These are phyloP conservation scores for Venturia effusa DNA, from an alignment of 2,329 filamentous ascomycete genomes.

Conservation along the genomic window DNA sequence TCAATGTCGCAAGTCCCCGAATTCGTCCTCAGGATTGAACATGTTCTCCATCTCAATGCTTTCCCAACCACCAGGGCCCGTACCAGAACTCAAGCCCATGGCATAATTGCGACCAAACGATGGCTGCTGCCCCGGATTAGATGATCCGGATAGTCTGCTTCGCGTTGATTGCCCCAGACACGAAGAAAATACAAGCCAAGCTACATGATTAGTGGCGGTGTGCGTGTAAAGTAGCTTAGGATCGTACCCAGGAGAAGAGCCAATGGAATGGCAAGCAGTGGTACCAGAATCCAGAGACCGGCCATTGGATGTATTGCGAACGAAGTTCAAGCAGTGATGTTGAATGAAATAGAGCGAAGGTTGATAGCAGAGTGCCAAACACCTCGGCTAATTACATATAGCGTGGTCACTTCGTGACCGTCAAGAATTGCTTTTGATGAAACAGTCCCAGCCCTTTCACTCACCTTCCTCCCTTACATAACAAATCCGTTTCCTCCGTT, in stretches of 20 bases:
- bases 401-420: neutral
- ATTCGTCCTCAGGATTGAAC: slow-evolving; percentile 22
- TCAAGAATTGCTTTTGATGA: no score
- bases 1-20: neutral
- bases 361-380: neutral
- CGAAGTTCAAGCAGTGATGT: neutral
- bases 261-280: neutral
- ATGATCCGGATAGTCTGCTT: neutral
- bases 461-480: no score
- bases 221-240: no score
- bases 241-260: neutral
- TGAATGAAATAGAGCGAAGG: neutral
- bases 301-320: neutral
- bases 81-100: slow-evolving; percentile 42
- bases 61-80: slow-evolving; percentile 44
- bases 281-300: neutral
- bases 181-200: neutral
- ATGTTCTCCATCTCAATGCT: slow-evolving; percentile 54
- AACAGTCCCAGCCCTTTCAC: no score
- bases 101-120: slow-evolving; percentile 47
- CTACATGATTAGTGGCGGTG: neutral
- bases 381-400: neutral
- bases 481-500: no score
- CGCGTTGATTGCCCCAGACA: neutral
- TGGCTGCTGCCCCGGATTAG: slow-evolving; percentile 11